Evolutionary conservation across 2,329 filamentous ascomycete genomes (phyloP).

Genomic region (Fusarium sp.): DNA sequence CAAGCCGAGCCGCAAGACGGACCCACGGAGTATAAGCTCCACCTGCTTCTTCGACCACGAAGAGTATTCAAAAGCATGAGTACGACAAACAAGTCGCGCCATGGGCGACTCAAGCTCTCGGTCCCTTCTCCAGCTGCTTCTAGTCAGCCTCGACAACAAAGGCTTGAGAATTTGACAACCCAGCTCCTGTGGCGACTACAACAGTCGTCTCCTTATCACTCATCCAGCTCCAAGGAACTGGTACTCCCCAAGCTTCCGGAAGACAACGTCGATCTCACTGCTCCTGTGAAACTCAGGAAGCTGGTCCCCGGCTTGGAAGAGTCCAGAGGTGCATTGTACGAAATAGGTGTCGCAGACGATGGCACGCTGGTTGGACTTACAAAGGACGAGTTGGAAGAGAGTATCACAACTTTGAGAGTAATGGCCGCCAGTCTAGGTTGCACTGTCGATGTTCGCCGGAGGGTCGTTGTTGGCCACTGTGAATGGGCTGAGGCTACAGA

Average conservation of each 20-base stretch:
- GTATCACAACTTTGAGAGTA: slow-evolving; percentile 81
- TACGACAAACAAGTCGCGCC: slow-evolving; percentile 58
- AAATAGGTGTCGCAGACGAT: slow-evolving; percentile 96
- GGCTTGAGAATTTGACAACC: slow-evolving; percentile 91
- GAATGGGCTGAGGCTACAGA: slow-evolving; percentile 70
- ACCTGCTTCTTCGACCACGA: slow-evolving; percentile 83
- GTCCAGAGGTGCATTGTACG: slow-evolving; percentile 91
- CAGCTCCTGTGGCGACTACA: slow-evolving; percentile 95
- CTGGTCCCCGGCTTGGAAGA: slow-evolving; percentile 87
- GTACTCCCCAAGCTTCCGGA: slow-evolving; percentile 82
- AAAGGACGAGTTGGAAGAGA: slow-evolving; percentile 92
- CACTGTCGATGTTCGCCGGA: slow-evolving; percentile 81
- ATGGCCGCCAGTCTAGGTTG: slow-evolving; percentile 97
- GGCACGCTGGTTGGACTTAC: slow-evolving; percentile 89
- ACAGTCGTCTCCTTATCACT: slow-evolving; percentile 92
- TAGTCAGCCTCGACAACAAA: slow-evolving; percentile 80
- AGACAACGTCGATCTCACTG: slow-evolving; percentile 60
- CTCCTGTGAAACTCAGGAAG: slow-evolving; percentile 63
- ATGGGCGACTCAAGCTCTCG: slow-evolving; percentile 32
- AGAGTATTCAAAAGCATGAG: slow-evolving; percentile 78
- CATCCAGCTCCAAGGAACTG: slow-evolving; percentile 79
- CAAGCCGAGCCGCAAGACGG: slow-evolving; percentile 94
- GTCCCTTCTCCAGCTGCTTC: slow-evolving; percentile 58
- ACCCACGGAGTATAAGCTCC: slow-evolving; percentile 95
- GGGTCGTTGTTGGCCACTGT: slow-evolving; percentile 86